Evolutionary conservation across 2,329 filamentous ascomycete species (phyloP).

Genomic region (Colletotrichum godetiae): DNA sequence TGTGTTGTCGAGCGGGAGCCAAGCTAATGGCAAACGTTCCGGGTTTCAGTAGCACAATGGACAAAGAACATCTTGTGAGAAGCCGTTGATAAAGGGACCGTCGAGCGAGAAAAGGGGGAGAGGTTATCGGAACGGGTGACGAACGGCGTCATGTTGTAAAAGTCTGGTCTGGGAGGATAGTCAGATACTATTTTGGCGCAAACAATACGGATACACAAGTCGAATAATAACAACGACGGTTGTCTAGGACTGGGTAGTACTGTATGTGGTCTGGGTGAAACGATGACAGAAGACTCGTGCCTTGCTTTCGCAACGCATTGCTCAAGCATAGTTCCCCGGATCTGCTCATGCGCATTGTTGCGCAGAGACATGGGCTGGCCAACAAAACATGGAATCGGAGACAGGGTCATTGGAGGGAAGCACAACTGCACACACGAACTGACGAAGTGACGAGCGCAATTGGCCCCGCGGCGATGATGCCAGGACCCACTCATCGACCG

Average conservation of each 20-base stretch:
- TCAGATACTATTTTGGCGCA: neutral
- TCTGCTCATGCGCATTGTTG: conserved; percentile 28
- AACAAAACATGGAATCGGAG: conserved; percentile 26
- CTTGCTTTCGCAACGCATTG: conserved; percentile 11
- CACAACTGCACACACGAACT: no score
- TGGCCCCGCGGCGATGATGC: conserved; percentile 9
- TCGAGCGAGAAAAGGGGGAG: neutral
- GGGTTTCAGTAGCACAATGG: conserved; percentile 4
- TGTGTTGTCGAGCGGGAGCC: conserved; percentile 1
- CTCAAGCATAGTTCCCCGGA: conserved; percentile 23
- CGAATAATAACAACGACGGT: conserved; percentile 12
- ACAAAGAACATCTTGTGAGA: conserved; percentile 15
- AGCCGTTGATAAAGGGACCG: neutral
- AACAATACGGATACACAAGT: neutral
- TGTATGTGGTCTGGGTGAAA: conserved; percentile 13
- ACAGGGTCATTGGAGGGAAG: neutral
- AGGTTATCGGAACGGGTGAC: neutral
- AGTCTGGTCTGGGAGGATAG: neutral
- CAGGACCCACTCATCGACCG: conserved; percentile 16
- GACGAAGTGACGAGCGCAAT: neutral
- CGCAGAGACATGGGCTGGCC: conserved; percentile 15
- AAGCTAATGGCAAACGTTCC: conserved; percentile 14
- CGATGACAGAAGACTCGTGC: conserved; percentile 18
- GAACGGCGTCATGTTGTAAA: neutral
- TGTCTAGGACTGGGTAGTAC: conserved; percentile 6